A percentile compares a stretch with the other conserved stretches of the same genome.
Evolutionary conservation across 2,329 filamentous ascomycete genomes (phyloP).

Genomic region (Moelleriella libera): DNA sequence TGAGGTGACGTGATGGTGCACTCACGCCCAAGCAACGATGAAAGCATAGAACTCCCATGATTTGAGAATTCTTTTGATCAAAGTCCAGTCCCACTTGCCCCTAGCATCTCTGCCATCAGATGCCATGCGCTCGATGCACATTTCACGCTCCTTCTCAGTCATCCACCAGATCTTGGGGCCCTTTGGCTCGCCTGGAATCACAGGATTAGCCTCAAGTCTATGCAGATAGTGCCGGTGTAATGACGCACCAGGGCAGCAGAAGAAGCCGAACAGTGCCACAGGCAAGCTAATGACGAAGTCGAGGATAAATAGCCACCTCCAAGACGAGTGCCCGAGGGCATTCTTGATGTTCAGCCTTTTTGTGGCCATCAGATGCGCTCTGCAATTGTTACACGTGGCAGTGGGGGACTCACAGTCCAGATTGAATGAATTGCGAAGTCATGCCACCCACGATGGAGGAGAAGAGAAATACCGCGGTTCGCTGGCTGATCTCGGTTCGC

Average conservation of each 20-base stretch:
- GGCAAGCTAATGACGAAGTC: slow-evolving; percentile 22
- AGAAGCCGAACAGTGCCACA: slow-evolving; percentile 10
- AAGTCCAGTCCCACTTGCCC: slow-evolving; percentile 3
- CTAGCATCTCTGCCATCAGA: slow-evolving; percentile 3
- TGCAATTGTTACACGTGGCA: slow-evolving; percentile 2
- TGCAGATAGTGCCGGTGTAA: background rate
- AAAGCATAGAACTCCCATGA: slow-evolving; percentile 6
- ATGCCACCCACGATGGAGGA: slow-evolving; percentile 33
- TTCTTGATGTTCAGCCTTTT: slow-evolving; percentile 16
- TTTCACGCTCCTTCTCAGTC: slow-evolving; percentile 1
- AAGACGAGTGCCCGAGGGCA: slow-evolving; percentile 16
- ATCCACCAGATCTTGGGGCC: slow-evolving; percentile 6
- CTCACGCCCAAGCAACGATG: slow-evolving; percentile 4
- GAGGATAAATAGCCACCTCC: slow-evolving; percentile 25
- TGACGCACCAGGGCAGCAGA: slow-evolving; percentile 4
- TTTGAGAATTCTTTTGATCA: slow-evolving; percentile 1
- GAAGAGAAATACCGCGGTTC: slow-evolving; percentile 43
- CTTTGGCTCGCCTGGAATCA: slow-evolving; percentile 3
- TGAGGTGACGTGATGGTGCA: background rate
- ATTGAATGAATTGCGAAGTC: slow-evolving; percentile 21
- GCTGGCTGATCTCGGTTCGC: slow-evolving; percentile 39
- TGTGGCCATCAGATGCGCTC: background rate
- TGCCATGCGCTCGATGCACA: slow-evolving; percentile 1
- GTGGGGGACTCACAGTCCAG: slow-evolving; percentile 11
- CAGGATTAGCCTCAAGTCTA: background rate